phyloP scores from a whole-genome alignment of 2,329 filamentous ascomycete genomes.

The Botryosphaeria dothidea region DNA sequence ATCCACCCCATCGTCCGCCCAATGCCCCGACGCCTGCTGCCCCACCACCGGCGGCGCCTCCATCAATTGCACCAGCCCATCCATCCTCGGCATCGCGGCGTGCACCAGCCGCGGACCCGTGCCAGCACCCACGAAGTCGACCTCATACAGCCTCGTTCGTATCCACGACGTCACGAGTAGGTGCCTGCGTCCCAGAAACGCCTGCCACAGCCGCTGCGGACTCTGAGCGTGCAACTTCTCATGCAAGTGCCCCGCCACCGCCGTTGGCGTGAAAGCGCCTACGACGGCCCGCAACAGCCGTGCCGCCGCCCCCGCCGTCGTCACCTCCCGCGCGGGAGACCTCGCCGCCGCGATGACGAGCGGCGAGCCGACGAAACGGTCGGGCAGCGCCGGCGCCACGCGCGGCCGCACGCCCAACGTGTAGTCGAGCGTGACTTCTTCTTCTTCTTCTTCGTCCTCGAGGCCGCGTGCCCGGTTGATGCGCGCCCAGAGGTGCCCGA shows the following conservation, averaged over 20 bases:
- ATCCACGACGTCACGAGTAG: constrained; percentile 49
- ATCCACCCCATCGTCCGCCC: not conserved
- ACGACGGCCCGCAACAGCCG: constrained; percentile 38
- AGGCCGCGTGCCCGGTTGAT: constrained; percentile 45
- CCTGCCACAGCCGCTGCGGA: constrained; percentile 53
- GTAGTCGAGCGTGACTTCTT: constrained; percentile 42
- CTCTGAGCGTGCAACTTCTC: constrained; percentile 46
- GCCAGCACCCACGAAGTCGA: constrained; percentile 39
- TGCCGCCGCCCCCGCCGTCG: constrained; percentile 27
- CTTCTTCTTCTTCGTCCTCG: constrained; percentile 26
- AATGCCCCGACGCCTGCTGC: not conserved
- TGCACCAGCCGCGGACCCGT: constrained; percentile 41
- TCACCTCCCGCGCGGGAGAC: constrained; percentile 19
- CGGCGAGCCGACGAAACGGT: constrained; percentile 48
- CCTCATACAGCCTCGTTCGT: constrained; percentile 39
- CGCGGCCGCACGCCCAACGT: constrained; percentile 45
- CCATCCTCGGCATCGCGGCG: constrained; percentile 43
- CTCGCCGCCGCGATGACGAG: constrained; percentile 42
- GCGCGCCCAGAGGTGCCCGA: constrained; percentile 50
- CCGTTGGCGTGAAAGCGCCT: constrained; percentile 38
- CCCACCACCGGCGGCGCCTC: constrained; percentile 27
- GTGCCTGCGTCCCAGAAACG: constrained; percentile 46
- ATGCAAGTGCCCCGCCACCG: constrained; percentile 44
- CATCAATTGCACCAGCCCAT: constrained; percentile 47
- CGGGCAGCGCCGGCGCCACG: constrained; percentile 41